Evolutionary conservation across 306 rosid species (phyloP), one percentile per base, ranked within the genome.

Genomic region (Vigna hirtella): DNA sequence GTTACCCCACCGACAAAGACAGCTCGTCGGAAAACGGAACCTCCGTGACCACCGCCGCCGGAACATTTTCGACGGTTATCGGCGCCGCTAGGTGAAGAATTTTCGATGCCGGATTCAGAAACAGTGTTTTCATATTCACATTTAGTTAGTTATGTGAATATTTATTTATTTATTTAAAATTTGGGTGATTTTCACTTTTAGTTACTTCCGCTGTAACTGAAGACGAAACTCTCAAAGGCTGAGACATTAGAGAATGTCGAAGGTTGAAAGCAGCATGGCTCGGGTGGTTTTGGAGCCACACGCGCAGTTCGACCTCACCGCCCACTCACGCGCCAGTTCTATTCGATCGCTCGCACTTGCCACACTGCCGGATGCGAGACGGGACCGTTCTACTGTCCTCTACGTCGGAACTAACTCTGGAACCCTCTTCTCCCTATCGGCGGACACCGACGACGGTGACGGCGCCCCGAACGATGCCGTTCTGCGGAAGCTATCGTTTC

Each of bases 341-440:
- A 72, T 87, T 66, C 91, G 86, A 76, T 94, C 94, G 4, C 85
- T 95, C 7, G 89, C 96, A 66, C 47, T 92, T 38, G 66, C 78
- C 57, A 77, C 80, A 0, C 66, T 86, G 47, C 47, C 47, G 12
- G 40, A 87, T 36, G 13, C 83, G 1, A 38, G 53, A 24, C 81
- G 12, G 13, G 72, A n/a, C 14, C 78, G 66, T 9, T 52, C 93
- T 40, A 6, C 89, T 10, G 53, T 93, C 20, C 73, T 93, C 42
- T 91, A 81, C 43, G 82, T 91, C 16, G 98, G 98, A 20, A 92
- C 97, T 34, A 79, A 83, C 66, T 86, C 93, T 63, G 98, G 98
- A 38, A 74, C 87, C 6, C 84, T 95, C 32, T 67, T 89, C 32
- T 83, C 95, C 17, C 89, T 95, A 74, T 87, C 96, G 47, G 43